A percentile compares a stretch with the other conserved stretches of the same genome.
phyloP scores from a whole-genome alignment of 1,139 yeast species.

The Yamadazyma membranifaciens region DNA sequence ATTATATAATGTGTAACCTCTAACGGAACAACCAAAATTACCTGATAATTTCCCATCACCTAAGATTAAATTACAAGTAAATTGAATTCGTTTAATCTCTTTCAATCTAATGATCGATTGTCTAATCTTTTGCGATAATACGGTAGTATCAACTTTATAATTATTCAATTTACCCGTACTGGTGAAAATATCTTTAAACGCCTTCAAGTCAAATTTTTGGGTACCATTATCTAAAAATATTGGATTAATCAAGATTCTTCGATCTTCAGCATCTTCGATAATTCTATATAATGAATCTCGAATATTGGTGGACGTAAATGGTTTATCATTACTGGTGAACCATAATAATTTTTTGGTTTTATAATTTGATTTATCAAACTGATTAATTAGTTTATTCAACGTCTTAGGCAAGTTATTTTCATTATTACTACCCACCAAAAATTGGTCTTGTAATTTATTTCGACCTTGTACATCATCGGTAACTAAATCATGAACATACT shows the following conservation, averaged over 20 bases:
- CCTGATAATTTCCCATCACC: slow-evolving; percentile 42
- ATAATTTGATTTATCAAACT: slow-evolving; percentile 30
- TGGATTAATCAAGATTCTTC: slow-evolving; percentile 57
- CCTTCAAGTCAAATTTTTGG: slow-evolving; percentile 45
- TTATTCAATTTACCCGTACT: slow-evolving; percentile 36
- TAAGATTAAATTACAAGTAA: slow-evolving; percentile 53
- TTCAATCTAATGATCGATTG: slow-evolving; percentile 53
- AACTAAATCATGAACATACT: slow-evolving; percentile 32
- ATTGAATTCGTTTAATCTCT: slow-evolving; percentile 61
- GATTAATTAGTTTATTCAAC: slow-evolving; percentile 33
- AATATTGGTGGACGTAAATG: slow-evolving; percentile 24
- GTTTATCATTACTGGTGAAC: slow-evolving; percentile 43
- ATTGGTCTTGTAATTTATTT: slow-evolving; percentile 12
- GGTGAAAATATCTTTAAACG: slow-evolving; percentile 57
- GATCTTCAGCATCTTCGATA: slow-evolving; percentile 57
- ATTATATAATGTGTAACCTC: slow-evolving; percentile 66
- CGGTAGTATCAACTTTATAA: slow-evolving; percentile 27
- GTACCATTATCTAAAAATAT: slow-evolving; percentile 48
- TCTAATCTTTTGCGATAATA: slow-evolving; percentile 46
- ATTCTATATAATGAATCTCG: slow-evolving; percentile 51
- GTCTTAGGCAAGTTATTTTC: slow-evolving; percentile 34
- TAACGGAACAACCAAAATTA: slow-evolving; percentile 58
- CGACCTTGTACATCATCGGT: slow-evolving; percentile 25
- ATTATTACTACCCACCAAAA: slow-evolving; percentile 26
- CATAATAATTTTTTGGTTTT: slow-evolving; percentile 39